Evolutionary conservation across 176 grass and related monocot genomes (phyloP).

Genomic region (Tillandsia leiboldiana): DNA sequence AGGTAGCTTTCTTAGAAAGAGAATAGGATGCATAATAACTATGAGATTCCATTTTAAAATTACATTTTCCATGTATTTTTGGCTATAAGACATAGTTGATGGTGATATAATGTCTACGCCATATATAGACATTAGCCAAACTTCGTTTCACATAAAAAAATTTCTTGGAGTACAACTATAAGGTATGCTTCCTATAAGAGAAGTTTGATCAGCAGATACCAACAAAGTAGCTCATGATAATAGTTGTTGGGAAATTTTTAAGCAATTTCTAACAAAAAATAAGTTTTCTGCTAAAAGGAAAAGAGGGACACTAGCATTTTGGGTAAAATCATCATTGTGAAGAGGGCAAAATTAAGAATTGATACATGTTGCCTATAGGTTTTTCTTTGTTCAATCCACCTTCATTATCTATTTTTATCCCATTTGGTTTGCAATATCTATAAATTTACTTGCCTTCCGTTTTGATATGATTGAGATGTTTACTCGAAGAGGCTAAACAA

Average conservation of each 20-base stretch:
- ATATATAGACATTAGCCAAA: background rate
- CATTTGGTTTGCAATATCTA: too few relatives aligned
- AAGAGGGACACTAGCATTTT: background rate
- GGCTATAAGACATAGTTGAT: background rate
- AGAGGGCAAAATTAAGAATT: background rate
- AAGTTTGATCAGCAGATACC: background rate
- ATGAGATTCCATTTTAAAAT: background rate
- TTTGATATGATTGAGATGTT: too few relatives aligned
- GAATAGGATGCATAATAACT: conserved; percentile 3
- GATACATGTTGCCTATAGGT: conserved; percentile 45
- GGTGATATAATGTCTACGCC: background rate
- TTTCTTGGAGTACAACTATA: too few relatives aligned
- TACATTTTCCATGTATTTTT: background rate
- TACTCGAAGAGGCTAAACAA: too few relatives aligned
- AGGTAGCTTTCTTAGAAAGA: conserved; percentile 54
- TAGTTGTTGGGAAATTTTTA: background rate
- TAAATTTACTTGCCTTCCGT: too few relatives aligned
- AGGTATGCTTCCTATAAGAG: too few relatives aligned
- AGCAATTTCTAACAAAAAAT: background rate
- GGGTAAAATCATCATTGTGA: background rate
- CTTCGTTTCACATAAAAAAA: background rate
- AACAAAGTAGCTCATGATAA: too few relatives aligned
- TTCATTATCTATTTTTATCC: conserved; percentile 14
- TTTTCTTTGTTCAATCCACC: conserved; percentile 70
- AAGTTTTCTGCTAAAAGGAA: background rate